Conservation (phyloP, 2,329 filamentous ascomycete species). For the Phoma sp. region DNA sequence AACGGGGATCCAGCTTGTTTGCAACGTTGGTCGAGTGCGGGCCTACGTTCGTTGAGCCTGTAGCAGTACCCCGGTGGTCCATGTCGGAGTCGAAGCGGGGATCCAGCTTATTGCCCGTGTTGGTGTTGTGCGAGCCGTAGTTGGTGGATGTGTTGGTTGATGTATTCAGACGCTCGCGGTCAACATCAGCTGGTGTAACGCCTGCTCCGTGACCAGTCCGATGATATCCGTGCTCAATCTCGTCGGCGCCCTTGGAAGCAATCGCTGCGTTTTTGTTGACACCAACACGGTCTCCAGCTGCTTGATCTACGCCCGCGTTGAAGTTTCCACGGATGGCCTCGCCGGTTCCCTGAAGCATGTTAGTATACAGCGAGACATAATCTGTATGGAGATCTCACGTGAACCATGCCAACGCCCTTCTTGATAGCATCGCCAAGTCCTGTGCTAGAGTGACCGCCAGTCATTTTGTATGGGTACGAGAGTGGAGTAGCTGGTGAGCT, state of each 20-base stretch:
- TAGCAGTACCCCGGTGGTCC: slow-evolving; percentile 26
- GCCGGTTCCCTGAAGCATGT: slow-evolving; percentile 41
- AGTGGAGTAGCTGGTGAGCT: slow-evolving; percentile 9
- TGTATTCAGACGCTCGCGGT: slow-evolving; percentile 33
- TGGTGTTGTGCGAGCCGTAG: slow-evolving; percentile 41
- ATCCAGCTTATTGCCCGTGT: slow-evolving; percentile 42
- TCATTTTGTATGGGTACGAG: slow-evolving; percentile 25
- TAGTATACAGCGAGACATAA: slow-evolving; percentile 4
- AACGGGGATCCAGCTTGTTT: slow-evolving; percentile 38
- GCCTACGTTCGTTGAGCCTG: slow-evolving; percentile 35
- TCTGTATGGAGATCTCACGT: slow-evolving; percentile 30
- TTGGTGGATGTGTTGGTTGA: slow-evolving; percentile 34
- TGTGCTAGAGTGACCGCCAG: slow-evolving; percentile 30
- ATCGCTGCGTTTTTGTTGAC: slow-evolving; percentile 42
- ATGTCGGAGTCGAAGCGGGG: slow-evolving; percentile 40
- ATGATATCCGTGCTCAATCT: slow-evolving; percentile 44
- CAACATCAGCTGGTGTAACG: slow-evolving; percentile 35
- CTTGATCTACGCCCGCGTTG: slow-evolving; percentile 45
- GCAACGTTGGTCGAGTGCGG: slow-evolving; percentile 37
- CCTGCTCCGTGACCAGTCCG: slow-evolving; percentile 40
- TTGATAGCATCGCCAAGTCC: slow-evolving; percentile 40
- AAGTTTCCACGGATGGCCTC: slow-evolving; percentile 49
- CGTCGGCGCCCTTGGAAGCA: slow-evolving; percentile 42
- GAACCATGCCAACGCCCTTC: slow-evolving; percentile 44
- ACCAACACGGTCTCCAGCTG: slow-evolving; percentile 37